Evolutionary conservation across 2,329 filamentous ascomycete genomes (phyloP).

Genomic region (Trichophyton mentagrophytes): DNA sequence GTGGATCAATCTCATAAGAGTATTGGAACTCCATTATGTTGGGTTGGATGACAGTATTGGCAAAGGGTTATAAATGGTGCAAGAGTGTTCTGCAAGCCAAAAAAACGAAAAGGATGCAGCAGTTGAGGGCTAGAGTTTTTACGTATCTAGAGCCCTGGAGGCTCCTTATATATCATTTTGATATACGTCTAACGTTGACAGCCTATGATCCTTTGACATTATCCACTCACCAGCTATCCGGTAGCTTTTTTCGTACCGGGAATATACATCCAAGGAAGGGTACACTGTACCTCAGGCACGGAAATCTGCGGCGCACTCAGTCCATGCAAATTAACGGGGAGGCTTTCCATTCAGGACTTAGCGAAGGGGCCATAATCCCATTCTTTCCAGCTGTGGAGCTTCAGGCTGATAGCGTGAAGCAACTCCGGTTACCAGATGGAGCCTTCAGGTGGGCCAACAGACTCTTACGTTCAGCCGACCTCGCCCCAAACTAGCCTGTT

Average conservation of each 20-base stretch:
- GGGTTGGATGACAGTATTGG: background rate
- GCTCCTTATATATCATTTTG: background rate
- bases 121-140: background rate
- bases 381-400: background rate
- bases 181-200: background rate
- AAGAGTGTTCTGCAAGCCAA: background rate
- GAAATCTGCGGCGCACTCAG: background rate
- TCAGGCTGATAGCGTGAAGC: background rate
- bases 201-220: background rate
- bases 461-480: background rate
- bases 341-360: background rate
- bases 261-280: background rate
- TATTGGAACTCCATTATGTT: slow-evolving; percentile 11
- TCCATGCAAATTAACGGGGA: background rate
- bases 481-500: background rate
- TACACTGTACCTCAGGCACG: background rate
- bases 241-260: background rate
- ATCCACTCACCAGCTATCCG: background rate
- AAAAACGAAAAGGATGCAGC: background rate
- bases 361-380: background rate
- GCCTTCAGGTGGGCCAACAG: background rate
- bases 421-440: background rate
- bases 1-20: slow-evolving; percentile 18
- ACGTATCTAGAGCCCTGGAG: background rate
- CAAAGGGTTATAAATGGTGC: background rate